Evolutionary conservation across 345 rosid genomes (phyloP).

Genomic region (Pelargonium nanum): DNA sequence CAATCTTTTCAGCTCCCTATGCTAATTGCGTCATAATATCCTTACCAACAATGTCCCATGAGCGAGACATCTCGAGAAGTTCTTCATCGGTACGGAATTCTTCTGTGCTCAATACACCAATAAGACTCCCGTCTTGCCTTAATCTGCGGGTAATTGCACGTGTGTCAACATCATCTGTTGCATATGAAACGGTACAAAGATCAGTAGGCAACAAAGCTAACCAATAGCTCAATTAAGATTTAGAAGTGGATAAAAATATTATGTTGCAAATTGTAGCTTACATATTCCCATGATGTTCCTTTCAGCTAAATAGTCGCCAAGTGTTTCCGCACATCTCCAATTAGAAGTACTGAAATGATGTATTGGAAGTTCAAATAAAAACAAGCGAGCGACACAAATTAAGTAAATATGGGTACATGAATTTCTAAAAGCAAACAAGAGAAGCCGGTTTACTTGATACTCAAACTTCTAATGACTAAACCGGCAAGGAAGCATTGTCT

Average conservation of each 20-base stretch:
- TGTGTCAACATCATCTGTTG: conserved; percentile 85
- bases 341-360: conserved; percentile 58
- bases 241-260: too few relatives aligned
- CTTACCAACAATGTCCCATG: conserved; percentile 87
- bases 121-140: conserved; percentile 93
- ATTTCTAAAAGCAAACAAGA: not conserved
- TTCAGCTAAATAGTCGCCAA: conserved; percentile 71
- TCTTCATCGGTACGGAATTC: conserved; percentile 59
- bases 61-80: conserved; percentile 67
- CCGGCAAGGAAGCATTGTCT: conserved; percentile 81
- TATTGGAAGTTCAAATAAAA: conserved; percentile 1
- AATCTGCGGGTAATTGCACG: conserved; percentile 89
- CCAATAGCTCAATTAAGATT: not conserved
- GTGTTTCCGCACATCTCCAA: conserved; percentile 75
- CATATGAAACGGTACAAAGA: conserved; percentile 9
- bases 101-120: conserved; percentile 92
- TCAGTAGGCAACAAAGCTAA: not conserved
- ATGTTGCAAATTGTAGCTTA: conserved; percentile 23
- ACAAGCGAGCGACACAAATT: not conserved
- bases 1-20: not conserved
- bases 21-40: not conserved
- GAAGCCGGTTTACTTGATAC: conserved; percentile 40
- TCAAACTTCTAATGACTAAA: conserved; percentile 75
- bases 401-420: not conserved
- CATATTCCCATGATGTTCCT: conserved; percentile 94